Evolutionary conservation across 2,329 filamentous ascomycete species (phyloP), one percentile per base, ranked within the genome.

Genomic region (Scedosporium boydii): DNA sequence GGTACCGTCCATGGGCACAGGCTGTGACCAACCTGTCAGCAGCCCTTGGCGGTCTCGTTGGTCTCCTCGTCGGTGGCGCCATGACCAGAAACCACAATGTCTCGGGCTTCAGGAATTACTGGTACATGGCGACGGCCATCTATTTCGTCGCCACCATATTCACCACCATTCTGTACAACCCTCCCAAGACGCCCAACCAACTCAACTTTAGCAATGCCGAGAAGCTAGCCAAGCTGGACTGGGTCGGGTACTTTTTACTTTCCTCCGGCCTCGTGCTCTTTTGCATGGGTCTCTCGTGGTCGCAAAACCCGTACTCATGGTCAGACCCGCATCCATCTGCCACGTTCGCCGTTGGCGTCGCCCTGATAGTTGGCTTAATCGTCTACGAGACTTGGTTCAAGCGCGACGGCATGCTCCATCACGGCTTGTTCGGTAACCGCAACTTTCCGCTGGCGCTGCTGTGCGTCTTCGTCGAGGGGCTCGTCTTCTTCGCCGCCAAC

Each of bases 401-500:
- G 34, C 34, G 34, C 10, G 34, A 38, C 10, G 34, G 34, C 34
- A 71, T 77, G 71, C 75, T 77, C 63, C 74, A 77, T 63, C 74
- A 78, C 63, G 72, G 69, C 1, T 70, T 77, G 1, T 77, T 76
- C 67, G 63, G 42, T 1, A 69, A 71, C 61, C 69, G 74, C 42
- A 77, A 76, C 65, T 77, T 76, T 61, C 34, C 70, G 18, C 70
- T 78, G 61, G 68, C 72, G 0, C 62, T 74, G 1, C 53, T 72
- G 7, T 74, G 72, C 46, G 69, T 76, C 18, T 76, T 76, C 46
- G 67, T 68, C 12, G 75, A 77, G 60, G 75, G 75, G 14, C 59
- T 76, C 0, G 70, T 70, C 14, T 77, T 77, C 64, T 76, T 77
- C 60, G 72, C 74, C 0, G 72, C 71, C n/a, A 78, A 77, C 64